Percentiles rank a stretch among this genome's conserved stretches.
phyloP scores from a whole-genome alignment of 2,329 filamentous ascomycete species.

The Fusarium verrucosum region DNA sequence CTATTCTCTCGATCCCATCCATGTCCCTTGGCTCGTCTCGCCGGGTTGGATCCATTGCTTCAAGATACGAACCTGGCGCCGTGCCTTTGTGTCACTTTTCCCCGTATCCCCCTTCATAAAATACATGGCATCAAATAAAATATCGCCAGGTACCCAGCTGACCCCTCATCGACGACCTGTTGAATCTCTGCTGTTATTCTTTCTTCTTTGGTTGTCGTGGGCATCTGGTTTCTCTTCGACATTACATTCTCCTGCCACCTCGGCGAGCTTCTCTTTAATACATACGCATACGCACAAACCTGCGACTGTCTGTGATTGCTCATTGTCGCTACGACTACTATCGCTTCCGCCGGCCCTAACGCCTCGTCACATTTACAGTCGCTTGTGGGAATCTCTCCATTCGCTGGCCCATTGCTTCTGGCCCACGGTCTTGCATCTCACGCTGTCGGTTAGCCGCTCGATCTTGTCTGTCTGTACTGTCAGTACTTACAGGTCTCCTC shows the following conservation, averaged over 20 bases:
- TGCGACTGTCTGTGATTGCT: constrained; percentile 13
- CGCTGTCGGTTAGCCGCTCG: constrained; percentile 42
- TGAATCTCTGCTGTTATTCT: constrained; percentile 22
- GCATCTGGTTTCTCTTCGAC: constrained; percentile 14
- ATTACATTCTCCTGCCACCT: neutral
- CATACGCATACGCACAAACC: constrained; percentile 10
- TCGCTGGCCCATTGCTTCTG: constrained; percentile 39
- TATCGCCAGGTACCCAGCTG: constrained; percentile 43
- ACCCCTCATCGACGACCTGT: constrained; percentile 41
- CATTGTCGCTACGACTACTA: constrained; percentile 29
- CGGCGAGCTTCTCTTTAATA: constrained; percentile 7
- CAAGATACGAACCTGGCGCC: constrained; percentile 46
- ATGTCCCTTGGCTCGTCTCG: constrained; percentile 43
- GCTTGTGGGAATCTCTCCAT: constrained; percentile 44
- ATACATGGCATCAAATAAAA: constrained; percentile 47
- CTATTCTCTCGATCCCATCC: constrained; percentile 40
- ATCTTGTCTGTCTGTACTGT: constrained; percentile 32
- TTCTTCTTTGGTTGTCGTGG: constrained; percentile 7
- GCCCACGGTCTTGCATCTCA: constrained; percentile 44
- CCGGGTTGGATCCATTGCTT: constrained; percentile 44
- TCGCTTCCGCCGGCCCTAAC: constrained; percentile 36
- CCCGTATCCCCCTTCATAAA: constrained; percentile 47
- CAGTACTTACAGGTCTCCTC: constrained; percentile 27
- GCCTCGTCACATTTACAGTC: constrained; percentile 43
- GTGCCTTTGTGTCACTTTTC: constrained; percentile 46